Evolutionary conservation across 306 rosid genomes (phyloP), one percentile per base, ranked within the genome.

Genomic region (Quercus gilva): DNA sequence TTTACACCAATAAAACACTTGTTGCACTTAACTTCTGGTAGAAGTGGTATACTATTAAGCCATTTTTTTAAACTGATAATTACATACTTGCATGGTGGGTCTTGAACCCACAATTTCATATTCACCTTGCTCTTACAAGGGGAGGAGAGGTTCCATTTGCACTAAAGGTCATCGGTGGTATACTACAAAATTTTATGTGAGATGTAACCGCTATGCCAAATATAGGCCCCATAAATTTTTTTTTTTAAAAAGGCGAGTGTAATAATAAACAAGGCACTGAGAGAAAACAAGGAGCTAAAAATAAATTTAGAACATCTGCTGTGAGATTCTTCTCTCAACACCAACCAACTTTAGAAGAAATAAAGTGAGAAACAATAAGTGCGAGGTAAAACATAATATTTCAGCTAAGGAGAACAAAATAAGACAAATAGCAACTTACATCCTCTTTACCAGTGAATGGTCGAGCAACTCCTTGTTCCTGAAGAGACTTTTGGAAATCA

Each of bases 391-490:
- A 35, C 49, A 19, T 25, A 25, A 56, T 17, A 43, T 49, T 69
- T 71, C 56, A 37, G 61, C 23, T 41, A 41, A 58, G 15, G 21
- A 14, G 20, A 41, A 76, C 18, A 9, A 13, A 73, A 51, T 3
- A 82, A 78, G 25, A 83, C 78, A 70, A 74, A 37, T 61, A 10
- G 73, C 43, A 78, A 90, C 98, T 88, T 85, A 92, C 98, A 76
- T 91, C 87, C 75, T 93, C 94, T 87, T 82, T 79, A 67, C 98
- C 92, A 2, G 98, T 91, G 79, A 93, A 88, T 41, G 90, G 89
- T 65, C 90, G 86, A 82, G 84, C 90, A 64, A 84, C 96, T 67
- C 98, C 97, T 78, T 70, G 89, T 68, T 91, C 90, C 61, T 53
- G 85, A 83, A 95, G 88, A 75, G 88, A 84, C 73, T 83, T 88